Base-by-base conservation (phyloP, 192 early-diverging fungal genomes). In the Mortierella antarctica region DNA sequence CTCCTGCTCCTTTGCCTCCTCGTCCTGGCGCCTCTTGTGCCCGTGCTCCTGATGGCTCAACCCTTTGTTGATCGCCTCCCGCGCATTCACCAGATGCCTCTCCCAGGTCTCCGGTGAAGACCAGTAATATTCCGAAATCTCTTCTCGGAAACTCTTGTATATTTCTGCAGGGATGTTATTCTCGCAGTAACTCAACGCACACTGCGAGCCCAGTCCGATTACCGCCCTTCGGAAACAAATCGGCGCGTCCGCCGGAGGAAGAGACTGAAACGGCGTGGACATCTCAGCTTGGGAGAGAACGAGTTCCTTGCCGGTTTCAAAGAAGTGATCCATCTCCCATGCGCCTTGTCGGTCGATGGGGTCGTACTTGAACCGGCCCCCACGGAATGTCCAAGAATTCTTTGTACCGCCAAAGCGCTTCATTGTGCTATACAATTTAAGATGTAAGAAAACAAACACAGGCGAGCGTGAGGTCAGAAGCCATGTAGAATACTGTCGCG, bases 221-320 rank as follows among this genome's bases (percentile, higher is more conserved):
- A 82, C 71, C 8, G 80, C 80, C 14, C 53, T 58, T 1, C 50
- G 17, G 23, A 82, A 82, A 39, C 80, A 82, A 39, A 82, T 62
- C 15, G 80, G 68, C 17, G 56, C 64, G n/a, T 65, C 53, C n/a
- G 14, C 15, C 5, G 71, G 72, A 7, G 72, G 80, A 1, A 74
- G 20, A 8, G 52, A 40, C 57, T 74, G 71, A 40, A 82, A 74
- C 2, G 59, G 31, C 8, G 80, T 74, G 0, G 50, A 11, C 8
- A 74, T 40, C 40, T 82, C 66, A 2, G 20, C n/a, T n/a, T 57
- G 51, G 8, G 41, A 11, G 6, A 82, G 62, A 40, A 82, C 79
- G 17, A 82, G 51, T 20, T 82, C 79, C 44, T 58, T 58, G 10
- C 79, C 79, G 3, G 57, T 39, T 18, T 60, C 46, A 12, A 75